Evolutionary conservation across 2,329 filamentous ascomycete species (phyloP), one percentile per base, ranked within the genome.

Genomic region (Pseudogymnoascus sp.): DNA sequence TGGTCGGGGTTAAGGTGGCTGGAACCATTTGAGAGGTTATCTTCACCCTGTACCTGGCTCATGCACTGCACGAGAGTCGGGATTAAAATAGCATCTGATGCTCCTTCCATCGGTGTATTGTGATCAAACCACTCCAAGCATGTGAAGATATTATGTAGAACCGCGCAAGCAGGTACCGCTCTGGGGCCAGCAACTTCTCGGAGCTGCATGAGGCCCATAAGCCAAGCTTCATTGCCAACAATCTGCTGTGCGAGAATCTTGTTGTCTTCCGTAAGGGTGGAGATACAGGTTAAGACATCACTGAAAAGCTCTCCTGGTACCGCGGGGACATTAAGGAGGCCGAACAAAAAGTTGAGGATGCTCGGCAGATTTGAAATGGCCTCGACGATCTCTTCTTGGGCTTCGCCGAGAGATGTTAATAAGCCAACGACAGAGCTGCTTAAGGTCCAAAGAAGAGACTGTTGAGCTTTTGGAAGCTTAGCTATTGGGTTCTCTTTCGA

Each of bases 111-210:
- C 2, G 79, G 79, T 2, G 78, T 79, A 44, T 75, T 80, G 63
- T 77, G 74, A 61, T 84, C 81, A 33, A 79, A 77, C 80, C 80
- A 83, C 62, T 79, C 73, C 66, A 83, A 76, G 2, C 78, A 75
- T 5, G 79, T 73, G 69, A 85, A 87, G 36, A 88, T 72, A 65
- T 87, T 87, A 71, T 88, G 85, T 10, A 88, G 76, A 21, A 86
- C 77, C 12, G 82, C 82, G 59, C 84, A 87, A 6, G 84, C 79
- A 7, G 86, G 73, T 35, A 86, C 79, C 1, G 80, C 80, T 62
- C 78, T 79, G 15, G 79, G 73, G 31, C 75, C 80, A 35, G 74
- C 74, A n/a, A 76, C 71, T 17, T 79, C 75, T 63, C 79, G 80
- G 51, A 86, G 73, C 17, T 76, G 70, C 31, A 79, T 69, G 29